Percentiles rank a stretch among this genome's conserved stretches.
These are phyloP conservation scores for Yarrowia sp. DNA, from an alignment of 805 yeast genomes.

Conservation along the genomic window DNA sequence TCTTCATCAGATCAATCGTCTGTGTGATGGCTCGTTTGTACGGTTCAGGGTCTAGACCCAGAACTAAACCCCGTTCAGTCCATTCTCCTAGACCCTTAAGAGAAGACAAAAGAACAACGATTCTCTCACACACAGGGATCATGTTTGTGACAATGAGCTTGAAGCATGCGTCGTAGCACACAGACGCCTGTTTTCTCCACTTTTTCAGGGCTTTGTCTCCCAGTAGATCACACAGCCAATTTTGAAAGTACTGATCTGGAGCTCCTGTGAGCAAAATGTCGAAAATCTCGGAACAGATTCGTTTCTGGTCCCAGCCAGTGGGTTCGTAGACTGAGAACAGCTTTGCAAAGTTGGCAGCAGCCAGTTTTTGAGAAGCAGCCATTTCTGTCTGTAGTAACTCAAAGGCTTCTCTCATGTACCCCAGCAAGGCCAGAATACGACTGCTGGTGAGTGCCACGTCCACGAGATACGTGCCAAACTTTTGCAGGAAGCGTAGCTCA, in stretches of 20 bases:
- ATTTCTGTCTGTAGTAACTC: slow-evolving; percentile 46
- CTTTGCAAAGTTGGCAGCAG: slow-evolving; percentile 40
- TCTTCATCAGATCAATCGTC: slow-evolving; percentile 29
- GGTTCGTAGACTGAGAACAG: slow-evolving; percentile 24
- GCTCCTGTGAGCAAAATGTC: slow-evolving; percentile 60
- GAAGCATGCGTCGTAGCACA: slow-evolving; percentile 55
- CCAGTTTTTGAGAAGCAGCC: slow-evolving; percentile 49
- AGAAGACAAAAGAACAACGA: slow-evolving; percentile 55
- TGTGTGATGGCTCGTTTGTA: slow-evolving; percentile 19
- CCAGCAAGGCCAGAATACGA: slow-evolving; percentile 50
- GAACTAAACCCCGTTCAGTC: slow-evolving; percentile 47
- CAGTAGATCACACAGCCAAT: slow-evolving; percentile 61
- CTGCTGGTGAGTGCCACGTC: slow-evolving; percentile 51
- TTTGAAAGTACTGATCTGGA: slow-evolving; percentile 54
- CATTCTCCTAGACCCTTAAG: slow-evolving; percentile 56
- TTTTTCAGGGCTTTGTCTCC: slow-evolving; percentile 64
- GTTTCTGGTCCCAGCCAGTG: slow-evolving; percentile 40
- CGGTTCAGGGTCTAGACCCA: slow-evolving; percentile 41
- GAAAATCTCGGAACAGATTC: slow-evolving; percentile 48
- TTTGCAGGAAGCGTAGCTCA: slow-evolving; percentile 38
- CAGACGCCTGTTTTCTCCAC: slow-evolving; percentile 55
- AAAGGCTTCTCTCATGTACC: slow-evolving; percentile 49
- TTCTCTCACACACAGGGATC: slow-evolving; percentile 58
- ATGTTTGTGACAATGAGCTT: slow-evolving; percentile 55
- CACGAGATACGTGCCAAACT: slow-evolving; percentile 30